Conservation (phyloP, 257 asterid genomes). For the Ocimum tenuiflorum region DNA sequence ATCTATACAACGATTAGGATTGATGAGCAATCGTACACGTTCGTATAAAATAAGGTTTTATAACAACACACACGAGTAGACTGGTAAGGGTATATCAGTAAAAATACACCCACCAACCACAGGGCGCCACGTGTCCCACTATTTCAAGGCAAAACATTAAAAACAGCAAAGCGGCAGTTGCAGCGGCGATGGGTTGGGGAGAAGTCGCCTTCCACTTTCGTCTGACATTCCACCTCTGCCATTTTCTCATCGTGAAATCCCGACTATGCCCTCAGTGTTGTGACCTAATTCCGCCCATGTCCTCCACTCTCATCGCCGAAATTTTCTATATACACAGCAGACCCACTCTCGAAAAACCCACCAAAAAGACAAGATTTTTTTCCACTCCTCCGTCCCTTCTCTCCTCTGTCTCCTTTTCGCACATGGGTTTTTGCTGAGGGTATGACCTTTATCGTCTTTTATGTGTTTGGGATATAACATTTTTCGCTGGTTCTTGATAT, state of each 20-base stretch:
- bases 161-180: slow-evolving; percentile 39
- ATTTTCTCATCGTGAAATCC: slow-evolving; percentile 16
- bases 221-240: slow-evolving; percentile 78
- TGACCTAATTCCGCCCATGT: slow-evolving; percentile 10
- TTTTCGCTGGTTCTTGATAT: slow-evolving; percentile 10
- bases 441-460: slow-evolving; percentile 23
- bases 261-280: slow-evolving; percentile 21
- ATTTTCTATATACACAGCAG: slow-evolving; percentile 25
- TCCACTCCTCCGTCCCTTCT: slow-evolving; percentile 13
- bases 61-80: neutral
- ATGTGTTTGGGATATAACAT: neutral
- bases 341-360: slow-evolving; percentile 37
- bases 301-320: slow-evolving; percentile 16
- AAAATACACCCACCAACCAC: slow-evolving; percentile 10
- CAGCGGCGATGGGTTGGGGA: slow-evolving; percentile 36
- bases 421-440: slow-evolving; percentile 36
- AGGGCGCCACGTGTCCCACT: slow-evolving; percentile 29
- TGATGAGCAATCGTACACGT: too few species aligned
- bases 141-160: slow-evolving; percentile 9
- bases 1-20: neutral
- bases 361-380: slow-evolving; percentile 32
- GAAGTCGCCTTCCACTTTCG: slow-evolving; percentile 55
- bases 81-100: slow-evolving; percentile 13
- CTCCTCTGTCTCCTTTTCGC: slow-evolving; percentile 15
- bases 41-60: too few species aligned